Evolutionary conservation across 164 flowering plant species (phyloP), one percentile per base, ranked within the genome.

Genomic region (Brasenia schreberi): DNA sequence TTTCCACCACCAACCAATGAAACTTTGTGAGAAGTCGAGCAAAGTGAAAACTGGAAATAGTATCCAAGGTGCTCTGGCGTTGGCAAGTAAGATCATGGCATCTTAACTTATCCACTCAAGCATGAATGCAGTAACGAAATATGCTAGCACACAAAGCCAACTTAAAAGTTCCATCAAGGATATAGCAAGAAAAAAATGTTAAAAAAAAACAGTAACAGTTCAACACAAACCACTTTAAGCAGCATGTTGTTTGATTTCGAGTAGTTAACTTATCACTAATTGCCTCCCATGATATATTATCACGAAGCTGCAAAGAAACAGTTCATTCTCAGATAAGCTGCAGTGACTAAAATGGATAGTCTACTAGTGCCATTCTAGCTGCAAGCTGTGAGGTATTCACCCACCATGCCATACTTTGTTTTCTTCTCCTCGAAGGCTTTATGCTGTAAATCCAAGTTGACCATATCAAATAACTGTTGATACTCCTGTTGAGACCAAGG

Each of bases 401-500:
- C 43, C 14, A 77, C 77, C 91, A 87, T 87, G 19, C 91, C 87
- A 69, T 87, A 81, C 77, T 85, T 80, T 5, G 81, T 61, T 66
- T 77, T 75, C 80, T 74, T 83, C 63, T 82, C 87, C 53, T 80
- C 80, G 17, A 18, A 58, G 3, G 75, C 80, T 65, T 63, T 85
- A 81, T 81, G 70, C 2, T 65, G 75, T 67, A 85, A 71, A 74
- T 90, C 93, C 75, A 42, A 27, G 73, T 85, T 86, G 27, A 90
- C 93, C 7, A 83, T 71, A 65, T 90, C 84, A 78, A 81, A 89
- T 43, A 90, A 70, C 12, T 16, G 59, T 72, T 86, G 88, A 66
- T 83, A 85, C 81, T 90, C 93, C 0, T 78, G 84, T 63, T 86
- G 93, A 23, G 81, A 62, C 93, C 96, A 87, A 0, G 7, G 75